These are phyloP conservation scores for Pichia sp. DNA, from an alignment of 1,139 yeast species.

Conservation along the genomic window DNA sequence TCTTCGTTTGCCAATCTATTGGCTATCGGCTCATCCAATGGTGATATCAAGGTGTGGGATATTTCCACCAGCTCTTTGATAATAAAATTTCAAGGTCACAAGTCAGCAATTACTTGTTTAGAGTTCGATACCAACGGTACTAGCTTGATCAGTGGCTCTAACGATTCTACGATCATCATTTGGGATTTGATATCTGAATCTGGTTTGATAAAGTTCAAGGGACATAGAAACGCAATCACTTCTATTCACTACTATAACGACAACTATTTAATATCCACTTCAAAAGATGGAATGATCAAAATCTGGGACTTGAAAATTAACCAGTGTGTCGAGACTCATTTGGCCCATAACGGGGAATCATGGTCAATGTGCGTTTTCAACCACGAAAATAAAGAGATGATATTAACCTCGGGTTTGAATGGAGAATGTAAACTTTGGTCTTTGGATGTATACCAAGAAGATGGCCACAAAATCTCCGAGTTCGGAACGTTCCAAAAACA, in stretches of 20 bases:
- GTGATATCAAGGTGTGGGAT: conserved; percentile 92
- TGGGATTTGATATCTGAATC: conserved; percentile 96
- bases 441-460: conserved; percentile 51
- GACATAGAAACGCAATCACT: conserved; percentile 87
- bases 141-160: conserved; percentile 77
- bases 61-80: conserved; percentile 69
- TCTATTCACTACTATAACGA: conserved; percentile 57
- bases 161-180: conserved; percentile 75
- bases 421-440: conserved; percentile 84
- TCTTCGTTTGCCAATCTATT: conserved; percentile 62
- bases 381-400: conserved; percentile 37
- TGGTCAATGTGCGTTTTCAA: conserved; percentile 60
- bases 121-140: conserved; percentile 80
- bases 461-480: conserved; percentile 41
- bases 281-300: conserved; percentile 88
- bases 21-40: conserved; percentile 89
- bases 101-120: conserved; percentile 63
- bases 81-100: conserved; percentile 83
- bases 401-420: conserved; percentile 73
- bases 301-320: conserved; percentile 89
- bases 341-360: conserved; percentile 90
- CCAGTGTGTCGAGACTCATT: conserved; percentile 90
- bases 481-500: conserved; percentile 71
- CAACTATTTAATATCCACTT: conserved; percentile 68
- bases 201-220: conserved; percentile 79